phyloP scores from a whole-genome alignment of 1,284 basidiomycete species.

The Leucoagaricus sp. region DNA sequence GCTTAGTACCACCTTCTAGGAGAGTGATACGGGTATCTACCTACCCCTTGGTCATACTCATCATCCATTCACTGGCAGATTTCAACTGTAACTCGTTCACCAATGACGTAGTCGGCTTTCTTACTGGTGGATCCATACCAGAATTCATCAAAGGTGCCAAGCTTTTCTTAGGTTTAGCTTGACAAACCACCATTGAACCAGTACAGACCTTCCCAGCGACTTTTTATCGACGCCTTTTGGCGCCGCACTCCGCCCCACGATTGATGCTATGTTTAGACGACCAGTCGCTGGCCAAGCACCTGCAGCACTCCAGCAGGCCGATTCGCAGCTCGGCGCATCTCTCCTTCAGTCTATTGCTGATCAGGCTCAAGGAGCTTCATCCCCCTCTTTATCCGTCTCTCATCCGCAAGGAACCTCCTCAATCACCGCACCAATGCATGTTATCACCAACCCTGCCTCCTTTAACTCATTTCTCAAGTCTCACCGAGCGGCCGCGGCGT shows the following conservation, averaged over 20 bases:
- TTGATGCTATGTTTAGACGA: constrained; percentile 82
- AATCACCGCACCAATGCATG: constrained; percentile 60
- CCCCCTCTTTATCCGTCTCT: constrained; percentile 29
- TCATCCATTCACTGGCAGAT: constrained; percentile 41
- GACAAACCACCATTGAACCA: not conserved
- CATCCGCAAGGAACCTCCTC: constrained; percentile 42
- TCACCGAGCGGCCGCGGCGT: constrained; percentile 48
- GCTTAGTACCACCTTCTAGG: constrained; percentile 88
- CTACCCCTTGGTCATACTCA: not conserved
- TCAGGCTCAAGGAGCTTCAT: constrained; percentile 31
- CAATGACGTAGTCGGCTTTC: constrained; percentile 81
- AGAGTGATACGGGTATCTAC: constrained; percentile 26
- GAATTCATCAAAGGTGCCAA: constrained; percentile 69
- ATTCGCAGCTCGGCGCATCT: constrained; percentile 55
- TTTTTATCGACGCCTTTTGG: constrained; percentile 93
- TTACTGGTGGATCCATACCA: constrained; percentile 81
- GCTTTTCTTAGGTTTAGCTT: not conserved
- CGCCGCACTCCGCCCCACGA: constrained; percentile 81
- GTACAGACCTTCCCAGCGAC: constrained; percentile 79
- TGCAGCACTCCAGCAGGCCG: constrained; percentile 23
- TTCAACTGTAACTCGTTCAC: constrained; percentile 94
- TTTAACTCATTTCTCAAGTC: constrained; percentile 42
- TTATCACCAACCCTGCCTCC: constrained; percentile 46
- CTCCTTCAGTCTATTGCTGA: constrained; percentile 67
- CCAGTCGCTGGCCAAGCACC: constrained; percentile 44